Evolutionary conservation across 1,284 basidiomycete species (phyloP).

Genomic region (Sutorius eximius): DNA sequence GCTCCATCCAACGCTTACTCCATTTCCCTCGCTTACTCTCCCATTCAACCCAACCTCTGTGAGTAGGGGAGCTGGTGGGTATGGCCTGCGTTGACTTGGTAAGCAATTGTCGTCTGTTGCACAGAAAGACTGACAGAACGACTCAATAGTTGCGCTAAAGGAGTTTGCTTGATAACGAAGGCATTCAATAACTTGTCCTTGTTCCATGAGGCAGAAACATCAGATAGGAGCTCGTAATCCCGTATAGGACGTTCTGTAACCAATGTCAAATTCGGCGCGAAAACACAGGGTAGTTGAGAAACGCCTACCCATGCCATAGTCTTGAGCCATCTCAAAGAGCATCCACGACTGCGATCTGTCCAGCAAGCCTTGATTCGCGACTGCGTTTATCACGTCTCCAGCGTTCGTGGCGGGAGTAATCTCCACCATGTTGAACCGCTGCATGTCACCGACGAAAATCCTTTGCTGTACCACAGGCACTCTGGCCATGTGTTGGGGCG

Average conservation of each 20-base stretch:
- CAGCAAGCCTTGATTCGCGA: slow-evolving; percentile 62
- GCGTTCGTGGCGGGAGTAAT: slow-evolving; percentile 61
- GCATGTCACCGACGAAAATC: slow-evolving; percentile 72
- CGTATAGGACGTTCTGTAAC: slow-evolving; percentile 79
- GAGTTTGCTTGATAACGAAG: slow-evolving; percentile 74
- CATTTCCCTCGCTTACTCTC: slow-evolving; percentile 89
- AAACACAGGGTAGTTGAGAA: background rate
- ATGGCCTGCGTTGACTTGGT: slow-evolving; percentile 49
- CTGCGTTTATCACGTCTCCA: slow-evolving; percentile 60
- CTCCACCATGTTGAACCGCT: slow-evolving; percentile 70
- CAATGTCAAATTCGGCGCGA: background rate
- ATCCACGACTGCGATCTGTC: slow-evolving; percentile 66
- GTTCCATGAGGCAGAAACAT: slow-evolving; percentile 82
- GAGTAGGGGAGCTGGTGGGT: slow-evolving; percentile 67
- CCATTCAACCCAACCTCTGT: slow-evolving; percentile 78
- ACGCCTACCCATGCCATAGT: slow-evolving; percentile 79
- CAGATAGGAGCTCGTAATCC: slow-evolving; percentile 73
- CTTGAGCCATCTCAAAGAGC: slow-evolving; percentile 76
- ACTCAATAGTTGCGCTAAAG: slow-evolving; percentile 56
- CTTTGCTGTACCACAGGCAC: slow-evolving; percentile 54
- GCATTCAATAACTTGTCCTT: slow-evolving; percentile 73
- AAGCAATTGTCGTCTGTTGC: slow-evolving; percentile 10
- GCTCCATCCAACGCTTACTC: slow-evolving; percentile 84
- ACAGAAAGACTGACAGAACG: slow-evolving; percentile 49
- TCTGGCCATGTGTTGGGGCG: slow-evolving; percentile 23